Evolutionary conservation across 164 flowering plant genomes (phyloP).

Genomic region (Kalanchoe fedtschenkoi): DNA sequence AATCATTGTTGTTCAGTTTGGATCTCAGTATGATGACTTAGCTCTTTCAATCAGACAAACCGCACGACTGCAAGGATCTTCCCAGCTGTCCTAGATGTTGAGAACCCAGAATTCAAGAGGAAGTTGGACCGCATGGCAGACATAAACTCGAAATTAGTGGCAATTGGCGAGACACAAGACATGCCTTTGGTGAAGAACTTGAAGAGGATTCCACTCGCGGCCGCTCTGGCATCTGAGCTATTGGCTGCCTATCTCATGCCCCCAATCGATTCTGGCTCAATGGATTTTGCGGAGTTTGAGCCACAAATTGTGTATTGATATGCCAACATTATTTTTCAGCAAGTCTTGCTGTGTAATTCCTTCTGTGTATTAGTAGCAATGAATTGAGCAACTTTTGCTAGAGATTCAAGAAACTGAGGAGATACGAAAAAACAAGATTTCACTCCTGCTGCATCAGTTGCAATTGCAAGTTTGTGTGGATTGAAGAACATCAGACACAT

Average conservation of each 20-base stretch:
- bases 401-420: background rate
- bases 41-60: slow-evolving; percentile 56
- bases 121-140: slow-evolving; percentile 88
- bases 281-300: slow-evolving; percentile 87
- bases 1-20: background rate
- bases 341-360: background rate
- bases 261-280: slow-evolving; percentile 91
- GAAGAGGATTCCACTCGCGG: slow-evolving; percentile 73
- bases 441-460: background rate
- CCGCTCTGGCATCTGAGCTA: slow-evolving; percentile 69
- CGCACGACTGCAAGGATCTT: slow-evolving; percentile 93
- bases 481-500: too few relatives aligned
- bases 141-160: slow-evolving; percentile 58
- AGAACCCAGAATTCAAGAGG: slow-evolving; percentile 96
- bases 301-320: slow-evolving; percentile 71
- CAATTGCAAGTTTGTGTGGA: too few relatives aligned
- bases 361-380: slow-evolving; percentile 2
- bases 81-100: slow-evolving; percentile 92
- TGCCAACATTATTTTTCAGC: background rate
- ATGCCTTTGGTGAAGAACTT: slow-evolving; percentile 70
- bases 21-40: background rate
- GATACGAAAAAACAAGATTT: background rate
- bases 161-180: slow-evolving; percentile 59
- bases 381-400: background rate
- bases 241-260: slow-evolving; percentile 94